Conservation (phyloP, 345 rosid genomes). For the Aquilaria sinensis region DNA sequence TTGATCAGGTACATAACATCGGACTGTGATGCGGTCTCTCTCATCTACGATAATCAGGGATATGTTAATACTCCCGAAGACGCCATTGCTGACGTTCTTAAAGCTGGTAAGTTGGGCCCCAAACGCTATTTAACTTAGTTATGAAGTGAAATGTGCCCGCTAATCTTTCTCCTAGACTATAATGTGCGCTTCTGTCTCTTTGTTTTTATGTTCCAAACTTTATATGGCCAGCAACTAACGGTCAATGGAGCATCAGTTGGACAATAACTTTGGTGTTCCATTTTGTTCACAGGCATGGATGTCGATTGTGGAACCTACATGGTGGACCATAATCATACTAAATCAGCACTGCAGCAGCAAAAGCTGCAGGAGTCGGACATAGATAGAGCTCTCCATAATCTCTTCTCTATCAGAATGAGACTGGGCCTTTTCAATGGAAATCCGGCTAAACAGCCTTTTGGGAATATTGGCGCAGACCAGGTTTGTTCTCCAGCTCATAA, state of each 20-base stretch:
- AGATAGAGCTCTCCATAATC: constrained; percentile 70
- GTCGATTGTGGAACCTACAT: constrained; percentile 76
- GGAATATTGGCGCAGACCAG: constrained; percentile 52
- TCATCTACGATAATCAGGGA: constrained; percentile 54
- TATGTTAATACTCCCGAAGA: constrained; percentile 78
- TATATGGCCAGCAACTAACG: background rate
- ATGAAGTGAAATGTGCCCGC: constrained; percentile 10
- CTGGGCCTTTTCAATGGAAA: constrained; percentile 83
- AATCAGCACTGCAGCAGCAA: constrained; percentile 57
- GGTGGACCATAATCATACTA: constrained; percentile 37
- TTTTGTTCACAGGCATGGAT: constrained; percentile 66
- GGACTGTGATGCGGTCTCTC: constrained; percentile 82
- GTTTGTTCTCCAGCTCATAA: constrained; percentile 71
- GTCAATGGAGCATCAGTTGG: too few species aligned
- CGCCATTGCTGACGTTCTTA: constrained; percentile 72
- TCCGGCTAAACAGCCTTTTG: constrained; percentile 49
- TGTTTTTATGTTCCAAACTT: background rate
- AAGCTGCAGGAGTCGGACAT: constrained; percentile 52
- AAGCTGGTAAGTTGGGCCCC: constrained; percentile 51
- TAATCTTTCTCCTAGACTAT: background rate
- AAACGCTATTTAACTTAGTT: background rate
- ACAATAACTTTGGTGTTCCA: background rate
- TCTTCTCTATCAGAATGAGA: constrained; percentile 75
- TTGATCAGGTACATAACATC: constrained; percentile 68
- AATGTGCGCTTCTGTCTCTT: background rate